phyloP scores from a whole-genome alignment of 768 basidiomycete species.

The Mycena leptocephala region DNA sequence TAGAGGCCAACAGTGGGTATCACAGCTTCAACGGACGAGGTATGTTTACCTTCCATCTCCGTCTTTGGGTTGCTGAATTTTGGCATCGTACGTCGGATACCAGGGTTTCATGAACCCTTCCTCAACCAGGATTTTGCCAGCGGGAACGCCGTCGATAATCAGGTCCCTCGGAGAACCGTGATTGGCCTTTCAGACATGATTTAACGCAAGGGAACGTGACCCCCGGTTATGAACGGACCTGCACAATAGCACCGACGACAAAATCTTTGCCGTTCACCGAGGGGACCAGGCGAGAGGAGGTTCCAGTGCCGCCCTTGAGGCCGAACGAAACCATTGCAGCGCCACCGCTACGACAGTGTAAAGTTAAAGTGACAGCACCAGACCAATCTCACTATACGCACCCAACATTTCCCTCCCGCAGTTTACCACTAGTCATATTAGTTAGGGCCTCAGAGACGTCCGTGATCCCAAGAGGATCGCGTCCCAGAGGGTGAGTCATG shows the following conservation, averaged over 20 bases:
- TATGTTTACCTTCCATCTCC: constrained; percentile 30
- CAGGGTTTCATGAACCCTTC: constrained; percentile 35
- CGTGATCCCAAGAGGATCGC: background rate
- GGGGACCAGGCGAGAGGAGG: constrained; percentile 33
- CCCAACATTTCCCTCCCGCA: constrained; percentile 36
- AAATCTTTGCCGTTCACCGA: constrained; percentile 14
- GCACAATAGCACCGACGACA: constrained; percentile 32
- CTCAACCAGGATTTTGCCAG: constrained; percentile 14
- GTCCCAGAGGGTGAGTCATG: constrained; percentile 31
- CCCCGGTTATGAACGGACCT: background rate
- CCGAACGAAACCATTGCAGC: constrained; percentile 37
- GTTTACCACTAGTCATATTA: constrained; percentile 17
- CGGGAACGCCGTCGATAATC: constrained; percentile 23
- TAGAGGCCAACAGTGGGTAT: background rate
- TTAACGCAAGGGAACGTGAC: background rate
- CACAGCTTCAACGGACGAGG: background rate
- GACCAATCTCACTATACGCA: background rate
- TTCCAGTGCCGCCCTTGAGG: constrained; percentile 35
- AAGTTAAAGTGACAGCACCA: background rate
- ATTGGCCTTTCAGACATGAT: constrained; percentile 9
- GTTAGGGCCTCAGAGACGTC: constrained; percentile 14
- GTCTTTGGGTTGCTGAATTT: constrained; percentile 31
- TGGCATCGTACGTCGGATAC: constrained; percentile 30
- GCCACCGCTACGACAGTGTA: constrained; percentile 21
- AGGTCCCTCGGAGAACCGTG: constrained; percentile 33